Conservation (phyloP, 805 yeast species). For the Ascoidea rubescens region DNA sequence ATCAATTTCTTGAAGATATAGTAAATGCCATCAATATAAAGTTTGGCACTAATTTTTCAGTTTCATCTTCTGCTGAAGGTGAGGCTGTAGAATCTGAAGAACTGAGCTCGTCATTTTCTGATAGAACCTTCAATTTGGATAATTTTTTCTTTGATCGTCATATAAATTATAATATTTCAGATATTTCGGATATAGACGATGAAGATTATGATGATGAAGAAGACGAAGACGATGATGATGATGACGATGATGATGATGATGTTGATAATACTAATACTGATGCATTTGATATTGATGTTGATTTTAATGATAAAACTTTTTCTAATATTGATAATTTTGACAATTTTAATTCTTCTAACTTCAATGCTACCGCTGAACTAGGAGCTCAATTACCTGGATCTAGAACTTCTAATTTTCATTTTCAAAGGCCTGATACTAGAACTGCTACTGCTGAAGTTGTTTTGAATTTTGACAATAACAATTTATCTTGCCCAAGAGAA, state of each 20-base stretch:
- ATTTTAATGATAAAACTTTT: background rate
- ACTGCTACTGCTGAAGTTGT: background rate
- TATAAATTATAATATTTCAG: background rate
- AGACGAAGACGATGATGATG: background rate
- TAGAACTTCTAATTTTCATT: background rate
- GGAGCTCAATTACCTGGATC: too few relatives aligned
- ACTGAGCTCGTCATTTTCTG: background rate
- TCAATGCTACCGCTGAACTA: background rate
- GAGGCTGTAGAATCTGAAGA: background rate
- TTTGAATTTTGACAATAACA: background rate
- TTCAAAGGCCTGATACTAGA: background rate
- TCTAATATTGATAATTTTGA: background rate
- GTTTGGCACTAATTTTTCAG: background rate
- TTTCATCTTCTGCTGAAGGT: background rate
- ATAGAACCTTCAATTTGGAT: background rate
- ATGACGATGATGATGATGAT: background rate
- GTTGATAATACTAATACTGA: too few relatives aligned
- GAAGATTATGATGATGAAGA: too few relatives aligned
- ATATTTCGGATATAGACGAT: background rate
- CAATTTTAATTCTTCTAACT: background rate
- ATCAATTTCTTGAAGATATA: background rate
- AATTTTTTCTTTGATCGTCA: background rate
- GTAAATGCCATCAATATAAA: background rate
- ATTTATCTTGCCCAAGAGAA: conserved; percentile 27
- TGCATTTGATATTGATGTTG: background rate